These are phyloP conservation scores for Vanrija pseudolonga DNA, from an alignment of 1,284 basidiomycete species.

Conservation along the genomic window DNA sequence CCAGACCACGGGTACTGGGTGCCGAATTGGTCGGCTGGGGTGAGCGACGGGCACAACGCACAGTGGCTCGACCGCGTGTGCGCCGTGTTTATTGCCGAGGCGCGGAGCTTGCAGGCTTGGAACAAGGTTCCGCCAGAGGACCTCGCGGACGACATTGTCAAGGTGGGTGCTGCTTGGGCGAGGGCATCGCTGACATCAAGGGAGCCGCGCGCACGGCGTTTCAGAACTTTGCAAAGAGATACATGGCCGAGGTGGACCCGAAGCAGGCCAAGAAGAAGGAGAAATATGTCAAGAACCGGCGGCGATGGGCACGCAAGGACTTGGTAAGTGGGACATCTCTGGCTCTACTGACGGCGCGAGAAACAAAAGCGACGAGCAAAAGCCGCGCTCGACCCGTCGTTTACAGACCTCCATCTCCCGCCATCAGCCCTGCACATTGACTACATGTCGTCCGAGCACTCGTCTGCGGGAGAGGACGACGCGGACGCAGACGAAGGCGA, in stretches of 20 bases:
- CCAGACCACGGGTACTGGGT: conserved; percentile 8
- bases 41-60: conserved; percentile 13
- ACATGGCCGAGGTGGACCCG: conserved; percentile 36
- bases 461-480: conserved; percentile 41
- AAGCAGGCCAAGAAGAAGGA: conserved; percentile 31
- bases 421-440: conserved; percentile 40
- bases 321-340: conserved; percentile 25
- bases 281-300: conserved; percentile 38
- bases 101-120: conserved; percentile 5
- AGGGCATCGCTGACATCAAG: conserved; percentile 9
- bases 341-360: conserved; percentile 14
- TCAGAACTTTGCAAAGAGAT: conserved; percentile 42
- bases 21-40: conserved; percentile 19
- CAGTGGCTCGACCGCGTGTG: conserved; percentile 24
- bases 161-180: conserved; percentile 3
- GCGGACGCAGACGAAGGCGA: conserved; percentile 9
- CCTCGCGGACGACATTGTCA: conserved; percentile 18
- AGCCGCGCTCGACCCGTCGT: conserved; percentile 28
- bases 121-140: conserved; percentile 21
- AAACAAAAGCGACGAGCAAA: conserved; percentile 46
- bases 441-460: conserved; percentile 50
- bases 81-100: conserved; percentile 18
- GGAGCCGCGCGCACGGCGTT: conserved; percentile 38
- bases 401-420: conserved; percentile 20
- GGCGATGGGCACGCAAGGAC: conserved; percentile 50